These are phyloP conservation scores for Coemansia sp. DNA, from an alignment of 192 early-diverging fungal genomes.

Conservation along the genomic window DNA sequence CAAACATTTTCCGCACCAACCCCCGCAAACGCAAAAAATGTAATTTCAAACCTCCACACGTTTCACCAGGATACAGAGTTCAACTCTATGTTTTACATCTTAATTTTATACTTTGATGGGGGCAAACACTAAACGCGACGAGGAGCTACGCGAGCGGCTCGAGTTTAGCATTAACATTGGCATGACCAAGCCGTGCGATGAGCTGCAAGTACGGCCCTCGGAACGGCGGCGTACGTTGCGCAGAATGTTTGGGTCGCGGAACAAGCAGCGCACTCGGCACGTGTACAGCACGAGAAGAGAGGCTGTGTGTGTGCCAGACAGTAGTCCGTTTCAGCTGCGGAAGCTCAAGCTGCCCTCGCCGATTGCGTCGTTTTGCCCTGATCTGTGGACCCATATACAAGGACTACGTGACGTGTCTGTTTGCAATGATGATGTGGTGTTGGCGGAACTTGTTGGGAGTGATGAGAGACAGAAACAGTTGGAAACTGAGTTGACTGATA, in stretches of 20 bases:
- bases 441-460: not conserved
- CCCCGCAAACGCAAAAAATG: no score
- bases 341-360: conserved; percentile 25
- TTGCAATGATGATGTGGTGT: conserved; percentile 4
- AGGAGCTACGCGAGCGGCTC: conserved; percentile 7
- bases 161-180: conserved; percentile 28
- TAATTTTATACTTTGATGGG: no score
- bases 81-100: no score
- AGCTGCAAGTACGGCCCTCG: not conserved
- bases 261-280: not conserved
- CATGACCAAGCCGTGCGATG: conserved; percentile 10
- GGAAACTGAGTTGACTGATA: no score
- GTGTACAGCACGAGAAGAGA: not conserved
- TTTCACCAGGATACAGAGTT: no score
- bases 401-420: not conserved
- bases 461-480: no score
- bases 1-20: no score
- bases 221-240: not conserved
- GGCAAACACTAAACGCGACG: not conserved
- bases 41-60: no score
- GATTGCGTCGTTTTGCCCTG: conserved; percentile 14
- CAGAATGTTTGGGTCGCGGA: not conserved
- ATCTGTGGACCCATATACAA: conserved; percentile 1
- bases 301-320: no score
- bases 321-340: conserved; percentile 9